phyloP scores from a whole-genome alignment of 257 asterid species.

The Solanum acaule region DNA sequence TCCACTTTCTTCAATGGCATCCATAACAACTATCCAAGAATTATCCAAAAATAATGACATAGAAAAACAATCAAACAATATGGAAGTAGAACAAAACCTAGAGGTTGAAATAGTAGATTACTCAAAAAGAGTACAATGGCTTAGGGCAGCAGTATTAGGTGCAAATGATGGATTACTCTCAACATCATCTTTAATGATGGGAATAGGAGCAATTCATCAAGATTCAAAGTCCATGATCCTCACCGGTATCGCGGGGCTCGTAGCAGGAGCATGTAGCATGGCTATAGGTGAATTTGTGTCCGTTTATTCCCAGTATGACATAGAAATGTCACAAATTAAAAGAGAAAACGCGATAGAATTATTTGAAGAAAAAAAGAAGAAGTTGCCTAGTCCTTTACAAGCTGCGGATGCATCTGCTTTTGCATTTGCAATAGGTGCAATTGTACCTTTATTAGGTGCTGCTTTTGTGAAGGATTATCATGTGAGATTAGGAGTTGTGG shows the following conservation, averaged over 20 bases:
- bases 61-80: conserved; percentile 10
- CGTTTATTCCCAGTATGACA: conserved; percentile 56
- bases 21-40: background rate
- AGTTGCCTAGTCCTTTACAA: conserved; percentile 45
- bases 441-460: conserved; percentile 53
- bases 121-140: conserved; percentile 63
- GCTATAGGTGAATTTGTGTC: conserved; percentile 73
- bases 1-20: conserved; percentile 7
- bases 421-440: conserved; percentile 55
- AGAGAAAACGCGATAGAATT: background rate
- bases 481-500: conserved; percentile 48
- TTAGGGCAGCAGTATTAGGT: conserved; percentile 61
- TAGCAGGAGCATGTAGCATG: conserved; percentile 79
- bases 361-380: conserved; percentile 5
- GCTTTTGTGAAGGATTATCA: conserved; percentile 24
- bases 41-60: conserved; percentile 12
- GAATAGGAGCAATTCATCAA: conserved; percentile 45
- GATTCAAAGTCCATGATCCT: conserved; percentile 53
- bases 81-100: background rate
- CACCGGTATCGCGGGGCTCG: conserved; percentile 49
- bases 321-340: conserved; percentile 44
- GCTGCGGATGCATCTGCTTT: conserved; percentile 53
- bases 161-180: conserved; percentile 69
- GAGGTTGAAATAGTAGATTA: conserved; percentile 27
- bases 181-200: conserved; percentile 66